Base-by-base conservation (phyloP, 2,329 filamentous ascomycete genomes). In the Coniochaeta pulveracea region DNA sequence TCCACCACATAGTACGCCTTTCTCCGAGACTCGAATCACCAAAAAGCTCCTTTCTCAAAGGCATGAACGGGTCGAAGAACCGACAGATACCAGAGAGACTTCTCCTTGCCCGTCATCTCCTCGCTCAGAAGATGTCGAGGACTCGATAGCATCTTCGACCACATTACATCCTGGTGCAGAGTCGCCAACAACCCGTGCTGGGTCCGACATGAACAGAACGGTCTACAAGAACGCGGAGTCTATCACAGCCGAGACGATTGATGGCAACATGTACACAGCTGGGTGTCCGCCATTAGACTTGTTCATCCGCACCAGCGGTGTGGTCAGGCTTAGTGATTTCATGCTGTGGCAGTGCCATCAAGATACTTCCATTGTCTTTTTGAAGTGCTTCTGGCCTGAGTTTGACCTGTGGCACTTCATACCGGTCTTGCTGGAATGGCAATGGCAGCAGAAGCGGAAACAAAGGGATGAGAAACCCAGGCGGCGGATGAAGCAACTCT, bases 301-400 rank as follows among this genome's bases (percentile, higher is more conserved):
- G 10, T 77, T 98, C 35, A 72, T 98, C 33, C 76, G 91, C 33
- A 98, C 91, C 4, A 95, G 86, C 41, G 89, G 88, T 18, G 91
- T 98, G 10, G 81, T 88, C 55, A 73, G 91, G 31, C 64, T 98
- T 38, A 95, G 86, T 51, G 91, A 98, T 54, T 98, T 96, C 48
- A 91, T 98, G 88, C 76, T 98, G 21, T 98, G 91, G 91, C 91
- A 98, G 58, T 91, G 85, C 47, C 88, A 96, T 51, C 76, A 94
- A 50, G 69, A 89, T 42, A 95, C 91, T 0, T 82, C 93, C 39
- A 81, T 98, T 42, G 85, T 93, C 38, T 98, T 96, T 52, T 60
- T 95, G 36, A 74, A 93, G 47, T 91, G 85, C 43, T 66, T 94
- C 40, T 98, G 91, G 91, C 91, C 91, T 2, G 85, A 95, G 41